These are phyloP conservation scores for Wallacemonas sp. DNA, from an alignment of 208 protist genomes.

Conservation along the genomic window DNA sequence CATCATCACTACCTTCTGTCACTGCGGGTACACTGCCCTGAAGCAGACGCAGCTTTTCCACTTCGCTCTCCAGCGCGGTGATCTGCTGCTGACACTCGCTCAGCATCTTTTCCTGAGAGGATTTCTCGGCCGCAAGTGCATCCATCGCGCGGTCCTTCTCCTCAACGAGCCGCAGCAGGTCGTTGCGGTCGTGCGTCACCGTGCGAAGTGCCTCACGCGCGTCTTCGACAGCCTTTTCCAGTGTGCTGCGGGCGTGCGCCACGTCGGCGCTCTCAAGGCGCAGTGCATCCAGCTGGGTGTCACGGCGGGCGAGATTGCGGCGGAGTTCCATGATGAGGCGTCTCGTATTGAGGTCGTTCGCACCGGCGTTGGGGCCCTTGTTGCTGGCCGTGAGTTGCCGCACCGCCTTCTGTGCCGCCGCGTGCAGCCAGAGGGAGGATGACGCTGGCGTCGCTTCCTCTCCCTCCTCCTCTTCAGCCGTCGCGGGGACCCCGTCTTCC, in stretches of 20 bases:
- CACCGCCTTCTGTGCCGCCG: slow-evolving; percentile 4
- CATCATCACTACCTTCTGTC: neutral
- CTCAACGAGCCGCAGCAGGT: neutral
- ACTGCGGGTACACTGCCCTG: neutral
- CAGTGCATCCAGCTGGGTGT: slow-evolving; percentile 57
- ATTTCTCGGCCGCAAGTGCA: neutral
- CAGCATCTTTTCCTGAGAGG: slow-evolving; percentile 9
- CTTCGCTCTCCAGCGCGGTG: neutral
- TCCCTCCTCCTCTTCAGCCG: slow-evolving; percentile 3
- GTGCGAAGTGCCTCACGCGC: slow-evolving; percentile 17
- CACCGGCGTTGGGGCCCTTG: neutral
- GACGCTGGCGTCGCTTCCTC: neutral
- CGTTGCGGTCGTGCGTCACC: slow-evolving; percentile 32
- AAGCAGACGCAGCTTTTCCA: neutral
- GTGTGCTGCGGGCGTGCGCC: slow-evolving; percentile 15
- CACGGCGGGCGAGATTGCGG: slow-evolving; percentile 66
- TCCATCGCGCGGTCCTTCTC: neutral
- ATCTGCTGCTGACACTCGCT: slow-evolving; percentile 7
- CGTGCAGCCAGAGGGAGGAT: slow-evolving; percentile 19
- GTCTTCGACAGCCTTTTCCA: slow-evolving; percentile 19
- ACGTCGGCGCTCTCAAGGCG: slow-evolving; percentile 40
- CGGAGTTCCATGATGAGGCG: slow-evolving; percentile 65
- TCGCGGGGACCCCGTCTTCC: too few species aligned
- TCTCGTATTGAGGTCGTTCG: slow-evolving; percentile 18
- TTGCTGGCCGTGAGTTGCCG: neutral